phyloP scores from a whole-genome alignment of 2,329 filamentous ascomycete genomes.

The Trichoderma sp. region DNA sequence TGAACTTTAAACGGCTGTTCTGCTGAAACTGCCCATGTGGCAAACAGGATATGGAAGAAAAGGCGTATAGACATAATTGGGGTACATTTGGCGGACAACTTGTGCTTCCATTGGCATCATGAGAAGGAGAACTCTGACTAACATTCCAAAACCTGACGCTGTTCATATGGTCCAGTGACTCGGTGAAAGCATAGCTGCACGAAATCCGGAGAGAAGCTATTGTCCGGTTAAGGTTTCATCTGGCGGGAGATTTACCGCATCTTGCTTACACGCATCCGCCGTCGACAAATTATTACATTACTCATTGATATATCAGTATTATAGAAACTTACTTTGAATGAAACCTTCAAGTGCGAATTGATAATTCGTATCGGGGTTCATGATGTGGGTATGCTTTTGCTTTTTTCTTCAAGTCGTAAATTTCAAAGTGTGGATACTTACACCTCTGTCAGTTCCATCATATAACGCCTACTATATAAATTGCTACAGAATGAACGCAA shows the following conservation, averaged over 20 bases:
- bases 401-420: background rate
- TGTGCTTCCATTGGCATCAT: background rate
- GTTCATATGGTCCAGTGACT: background rate
- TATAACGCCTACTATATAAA: background rate
- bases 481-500: background rate
- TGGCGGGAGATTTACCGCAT: constrained; percentile 4
- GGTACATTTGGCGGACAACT: background rate
- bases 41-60: background rate
- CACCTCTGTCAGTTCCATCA: background rate
- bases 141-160: background rate
- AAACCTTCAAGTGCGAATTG: background rate
- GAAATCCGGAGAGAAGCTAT: background rate
- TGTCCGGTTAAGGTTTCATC: background rate
- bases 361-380: background rate
- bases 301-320: background rate
- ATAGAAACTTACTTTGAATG: background rate
- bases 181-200: background rate
- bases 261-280: background rate
- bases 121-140: background rate
- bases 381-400: background rate
- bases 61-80: background rate
- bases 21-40: background rate
- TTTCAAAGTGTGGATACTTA: background rate
- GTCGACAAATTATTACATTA: background rate
- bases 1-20: background rate